phyloP scores from a whole-genome alignment of 768 basidiomycete species.

The Termitomyces sp. region DNA sequence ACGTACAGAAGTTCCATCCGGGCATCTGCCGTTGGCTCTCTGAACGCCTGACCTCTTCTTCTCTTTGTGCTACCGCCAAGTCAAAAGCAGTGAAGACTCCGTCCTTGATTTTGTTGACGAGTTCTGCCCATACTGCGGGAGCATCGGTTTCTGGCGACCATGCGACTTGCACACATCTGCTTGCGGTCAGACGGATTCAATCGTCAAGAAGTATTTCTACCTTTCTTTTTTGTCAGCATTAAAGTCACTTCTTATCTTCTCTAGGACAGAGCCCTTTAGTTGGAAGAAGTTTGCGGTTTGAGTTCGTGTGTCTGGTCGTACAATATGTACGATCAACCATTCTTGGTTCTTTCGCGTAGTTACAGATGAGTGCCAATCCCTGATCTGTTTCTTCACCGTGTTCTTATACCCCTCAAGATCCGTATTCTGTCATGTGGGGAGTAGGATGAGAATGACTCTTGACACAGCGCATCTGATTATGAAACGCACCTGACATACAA shows the following conservation, averaged over 20 bases:
- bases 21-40: slow-evolving; percentile 89
- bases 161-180: slow-evolving; percentile 76
- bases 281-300: slow-evolving; percentile 70
- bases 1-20: slow-evolving; percentile 98
- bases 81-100: slow-evolving; percentile 84
- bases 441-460: slow-evolving; percentile 7
- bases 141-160: slow-evolving; percentile 71
- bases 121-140: slow-evolving; percentile 82
- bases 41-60: slow-evolving; percentile 87
- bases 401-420: slow-evolving; percentile 75
- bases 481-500: slow-evolving; percentile 76
- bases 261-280: slow-evolving; percentile 78
- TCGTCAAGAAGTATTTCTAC: slow-evolving; percentile 29
- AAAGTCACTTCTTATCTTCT: slow-evolving; percentile 90
- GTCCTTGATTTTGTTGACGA: slow-evolving; percentile 87
- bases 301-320: slow-evolving; percentile 62
- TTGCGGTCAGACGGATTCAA: slow-evolving; percentile 11
- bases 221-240: slow-evolving; percentile 85
- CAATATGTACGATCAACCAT: slow-evolving; percentile 88
- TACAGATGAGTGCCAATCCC: slow-evolving; percentile 80
- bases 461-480: background rate
- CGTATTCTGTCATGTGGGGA: slow-evolving; percentile 36
- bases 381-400: slow-evolving; percentile 77
- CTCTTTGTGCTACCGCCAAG: slow-evolving; percentile 64
- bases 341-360: slow-evolving; percentile 77